Conservation (phyloP, 2,329 filamentous ascomycete species). For the Grosmannia huntii region DNA sequence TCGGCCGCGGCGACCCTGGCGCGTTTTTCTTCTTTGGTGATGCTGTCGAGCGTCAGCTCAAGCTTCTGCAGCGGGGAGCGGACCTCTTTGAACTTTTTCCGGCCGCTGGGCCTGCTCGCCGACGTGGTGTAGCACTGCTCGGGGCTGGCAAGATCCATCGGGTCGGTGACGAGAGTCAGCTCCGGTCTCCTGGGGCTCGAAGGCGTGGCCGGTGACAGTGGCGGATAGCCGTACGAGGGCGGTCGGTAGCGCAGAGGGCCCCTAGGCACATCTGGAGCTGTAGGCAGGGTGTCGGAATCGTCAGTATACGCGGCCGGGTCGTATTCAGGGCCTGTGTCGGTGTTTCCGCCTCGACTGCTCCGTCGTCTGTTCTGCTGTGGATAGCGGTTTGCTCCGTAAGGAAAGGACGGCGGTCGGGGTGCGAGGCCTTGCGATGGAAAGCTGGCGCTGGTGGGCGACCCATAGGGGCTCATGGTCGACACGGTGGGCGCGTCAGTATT, state of each 20-base stretch:
- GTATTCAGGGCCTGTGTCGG: conserved; percentile 14
- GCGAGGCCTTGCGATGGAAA: conserved; percentile 40
- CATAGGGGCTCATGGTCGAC: conserved; percentile 44
- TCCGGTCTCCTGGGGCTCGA: conserved; percentile 11
- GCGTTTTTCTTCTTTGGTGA: conserved; percentile 92
- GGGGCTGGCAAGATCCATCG: conserved; percentile 10
- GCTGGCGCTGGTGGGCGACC: conserved; percentile 39
- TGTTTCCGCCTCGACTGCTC: conserved; percentile 28
- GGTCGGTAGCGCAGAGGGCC: conserved; percentile 44
- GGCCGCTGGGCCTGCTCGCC: conserved; percentile 21
- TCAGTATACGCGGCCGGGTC: not conserved
- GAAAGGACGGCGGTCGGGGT: conserved; percentile 45
- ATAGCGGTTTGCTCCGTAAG: conserved; percentile 30
- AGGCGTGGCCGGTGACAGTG: not conserved
- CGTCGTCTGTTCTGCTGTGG: conserved; percentile 29
- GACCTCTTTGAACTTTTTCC: conserved; percentile 59
- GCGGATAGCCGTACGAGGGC: conserved; percentile 21
- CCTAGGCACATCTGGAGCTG: conserved; percentile 48
- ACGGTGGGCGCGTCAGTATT: conserved; percentile 45
- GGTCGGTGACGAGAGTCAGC: conserved; percentile 7
- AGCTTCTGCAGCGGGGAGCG: conserved; percentile 87
- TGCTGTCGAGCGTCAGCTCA: conserved; percentile 78
- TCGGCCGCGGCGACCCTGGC: conserved; percentile 77
- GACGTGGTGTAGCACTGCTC: conserved; percentile 20
- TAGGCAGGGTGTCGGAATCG: conserved; percentile 25